Evolutionary conservation across 805 yeast genomes (phyloP).

Genomic region (Cyberlindnera nakhonratchasimensis): DNA sequence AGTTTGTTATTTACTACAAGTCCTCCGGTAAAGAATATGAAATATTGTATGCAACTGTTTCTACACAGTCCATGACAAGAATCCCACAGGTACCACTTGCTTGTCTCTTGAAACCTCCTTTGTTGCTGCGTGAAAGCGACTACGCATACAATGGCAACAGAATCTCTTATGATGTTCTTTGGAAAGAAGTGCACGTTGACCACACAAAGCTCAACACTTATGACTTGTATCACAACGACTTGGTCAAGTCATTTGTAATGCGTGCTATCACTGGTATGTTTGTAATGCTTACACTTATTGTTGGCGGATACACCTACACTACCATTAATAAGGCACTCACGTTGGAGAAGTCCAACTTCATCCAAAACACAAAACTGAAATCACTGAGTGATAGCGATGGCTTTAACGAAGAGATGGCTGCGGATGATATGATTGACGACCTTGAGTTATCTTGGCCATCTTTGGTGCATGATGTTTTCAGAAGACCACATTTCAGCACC

Average conservation of each 20-base stretch:
- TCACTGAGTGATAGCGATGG: constrained; percentile 2
- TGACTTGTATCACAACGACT: constrained; percentile 26
- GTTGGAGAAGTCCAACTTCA: constrained; percentile 17
- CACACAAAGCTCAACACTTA: constrained; percentile 12
- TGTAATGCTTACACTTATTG: constrained; percentile 14
- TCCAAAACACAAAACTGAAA: constrained; percentile 12
- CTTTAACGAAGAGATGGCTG: constrained; percentile 8
- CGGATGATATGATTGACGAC: constrained; percentile 18
- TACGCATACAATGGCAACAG: constrained; percentile 28
- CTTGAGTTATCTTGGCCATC: constrained; percentile 29
- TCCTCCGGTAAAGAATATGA: constrained; percentile 24
- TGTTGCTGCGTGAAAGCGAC: constrained; percentile 24
- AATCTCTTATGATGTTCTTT: constrained; percentile 27
- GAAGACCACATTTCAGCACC: constrained; percentile 16
- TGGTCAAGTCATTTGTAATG: constrained; percentile 25
- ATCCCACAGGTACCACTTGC: constrained; percentile 21
- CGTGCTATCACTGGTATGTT: constrained; percentile 21
- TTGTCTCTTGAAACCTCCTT: constrained; percentile 27
- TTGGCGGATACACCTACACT: constrained; percentile 20
- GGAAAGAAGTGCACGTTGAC: constrained; percentile 27
- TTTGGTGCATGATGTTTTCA: constrained; percentile 25
- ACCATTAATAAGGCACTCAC: constrained; percentile 17
- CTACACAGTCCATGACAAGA: constrained; percentile 27
- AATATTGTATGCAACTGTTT: constrained; percentile 27
- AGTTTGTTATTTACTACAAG: constrained; percentile 27